Evolutionary conservation across 148 eudicot species (phyloP), one percentile per base, ranked within the genome.

Genomic region (Rhododendron ferrugineum): DNA sequence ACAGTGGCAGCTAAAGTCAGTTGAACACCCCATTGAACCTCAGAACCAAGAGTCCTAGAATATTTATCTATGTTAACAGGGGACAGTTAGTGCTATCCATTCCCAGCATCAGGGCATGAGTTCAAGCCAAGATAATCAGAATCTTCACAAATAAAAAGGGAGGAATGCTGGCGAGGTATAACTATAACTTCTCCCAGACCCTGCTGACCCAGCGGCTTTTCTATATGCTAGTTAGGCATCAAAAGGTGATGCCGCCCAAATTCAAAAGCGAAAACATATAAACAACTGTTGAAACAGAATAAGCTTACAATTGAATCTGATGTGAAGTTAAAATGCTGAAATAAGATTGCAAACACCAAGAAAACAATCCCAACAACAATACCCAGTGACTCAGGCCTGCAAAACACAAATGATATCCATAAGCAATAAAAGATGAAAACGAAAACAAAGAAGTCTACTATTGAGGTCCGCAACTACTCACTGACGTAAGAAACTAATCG

Each of bases 381-480:
- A 16, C 99, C 99, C 88, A 96, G 82, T n/a, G 99, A 93, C 88
- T 96, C 99, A 50, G 98, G 98, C 90, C 99, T 95, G 98, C 94
- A 91, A 82, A 77, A 84, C 74, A 90, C 68, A 79, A 80, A 34
- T 80, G 56, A 11, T 83, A 44, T 40, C 52, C 44, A 58, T 52
- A 68, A 81, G 62, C 6, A 44, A 23, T n/a, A n/a, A 62, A 28
- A 36, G 52, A 20, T 20, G 49, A 22, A 87, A 34, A 40, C 14
- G 10, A 73, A 34, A 18, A 68, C 70, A 68, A 26, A 32, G 32
- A 80, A 68, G 28, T 37, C 26, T 42, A 23, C 42, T 42, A 23
- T 0, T 42, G n/a, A 4, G n/a, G 26, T 76, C 28, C 4, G 0
- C 46, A 64, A 15, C 18, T 28, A 60, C 30, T 36, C 28, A 14